Percentiles rank a stretch among this genome's conserved stretches.
Conservation (phyloP, 1,284 basidiomycete species). For the Ganoderma sinense region DNA sequence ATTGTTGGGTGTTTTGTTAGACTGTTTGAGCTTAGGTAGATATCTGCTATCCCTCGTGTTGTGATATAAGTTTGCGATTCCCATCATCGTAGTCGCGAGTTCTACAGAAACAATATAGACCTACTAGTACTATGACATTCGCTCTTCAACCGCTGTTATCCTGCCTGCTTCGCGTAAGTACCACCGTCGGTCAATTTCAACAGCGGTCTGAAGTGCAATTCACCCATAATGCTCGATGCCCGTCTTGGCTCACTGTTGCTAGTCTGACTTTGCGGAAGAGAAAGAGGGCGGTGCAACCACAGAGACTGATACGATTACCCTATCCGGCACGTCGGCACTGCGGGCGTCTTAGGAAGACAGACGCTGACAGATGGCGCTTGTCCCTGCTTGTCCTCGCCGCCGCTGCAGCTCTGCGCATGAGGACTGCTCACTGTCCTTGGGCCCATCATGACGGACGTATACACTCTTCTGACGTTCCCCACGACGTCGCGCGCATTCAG, state of each 20-base stretch:
- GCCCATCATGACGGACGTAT: constrained; percentile 35
- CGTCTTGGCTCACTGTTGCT: too few species aligned
- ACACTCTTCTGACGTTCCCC: constrained; percentile 58
- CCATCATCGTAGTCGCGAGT: neutral
- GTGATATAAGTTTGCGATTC: neutral
- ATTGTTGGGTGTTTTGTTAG: neutral
- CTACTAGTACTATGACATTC: too few species aligned
- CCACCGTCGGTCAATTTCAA: too few species aligned
- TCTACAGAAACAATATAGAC: neutral
- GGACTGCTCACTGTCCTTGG: neutral
- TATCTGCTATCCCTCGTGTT: neutral
- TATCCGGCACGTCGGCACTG: neutral
- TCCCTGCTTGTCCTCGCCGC: neutral
- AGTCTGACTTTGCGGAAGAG: neutral
- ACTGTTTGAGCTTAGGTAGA: neutral
- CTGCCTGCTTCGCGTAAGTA: too few species aligned
- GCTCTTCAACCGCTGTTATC: neutral
- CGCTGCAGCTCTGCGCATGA: neutral
- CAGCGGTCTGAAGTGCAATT: too few species aligned
- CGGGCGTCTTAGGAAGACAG: too few species aligned
- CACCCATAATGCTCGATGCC: too few species aligned
- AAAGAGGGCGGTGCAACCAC: neutral
- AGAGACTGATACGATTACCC: neutral
- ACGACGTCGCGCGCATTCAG: constrained; percentile 60
- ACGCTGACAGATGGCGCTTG: too few species aligned